Conservation (phyloP, 1,284 basidiomycete species). For the Heimioporus retisporus region DNA sequence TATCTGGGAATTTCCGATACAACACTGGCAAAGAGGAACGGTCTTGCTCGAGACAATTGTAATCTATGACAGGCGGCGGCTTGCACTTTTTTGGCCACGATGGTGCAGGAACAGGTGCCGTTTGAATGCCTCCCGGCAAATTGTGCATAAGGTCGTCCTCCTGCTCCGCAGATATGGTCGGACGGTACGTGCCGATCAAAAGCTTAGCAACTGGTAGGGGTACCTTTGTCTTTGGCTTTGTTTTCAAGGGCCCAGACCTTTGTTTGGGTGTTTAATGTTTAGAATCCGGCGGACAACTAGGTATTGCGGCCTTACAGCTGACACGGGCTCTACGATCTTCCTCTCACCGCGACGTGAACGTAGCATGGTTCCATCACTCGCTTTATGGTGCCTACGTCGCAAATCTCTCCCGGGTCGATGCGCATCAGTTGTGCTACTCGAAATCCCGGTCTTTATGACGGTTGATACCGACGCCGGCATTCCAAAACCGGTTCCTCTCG, state of each 20-base stretch:
- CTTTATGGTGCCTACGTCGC: no score
- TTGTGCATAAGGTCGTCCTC: slow-evolving; percentile 91
- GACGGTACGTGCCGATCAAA: slow-evolving; percentile 82
- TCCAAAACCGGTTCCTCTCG: no score
- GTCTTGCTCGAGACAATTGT: slow-evolving; percentile 34
- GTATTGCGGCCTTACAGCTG: slow-evolving; percentile 50
- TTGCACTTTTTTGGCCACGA: slow-evolving; percentile 76
- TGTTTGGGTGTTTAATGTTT: slow-evolving; percentile 48
- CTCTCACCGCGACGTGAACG: slow-evolving; percentile 12
- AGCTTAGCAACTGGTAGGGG: slow-evolving; percentile 64
- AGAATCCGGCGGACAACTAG: neutral
- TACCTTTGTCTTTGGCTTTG: slow-evolving; percentile 55
- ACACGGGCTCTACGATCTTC: slow-evolving; percentile 41
- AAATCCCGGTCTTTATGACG: no score
- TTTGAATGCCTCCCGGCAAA: slow-evolving; percentile 77
- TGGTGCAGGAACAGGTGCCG: slow-evolving; percentile 47
- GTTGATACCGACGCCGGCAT: no score
- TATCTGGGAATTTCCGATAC: slow-evolving; percentile 37
- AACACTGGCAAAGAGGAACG: slow-evolving; percentile 51
- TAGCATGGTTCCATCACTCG: no score
- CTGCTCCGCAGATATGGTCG: slow-evolving; percentile 76
- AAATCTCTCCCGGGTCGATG: no score
- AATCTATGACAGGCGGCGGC: slow-evolving; percentile 64
- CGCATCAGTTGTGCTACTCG: no score
- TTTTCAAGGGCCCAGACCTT: slow-evolving; percentile 51